Evolutionary conservation across 495 filamentous ascomycete genomes (phyloP), one percentile per base, ranked within the genome.

Genomic region (Barbatosphaeria neglecta): DNA sequence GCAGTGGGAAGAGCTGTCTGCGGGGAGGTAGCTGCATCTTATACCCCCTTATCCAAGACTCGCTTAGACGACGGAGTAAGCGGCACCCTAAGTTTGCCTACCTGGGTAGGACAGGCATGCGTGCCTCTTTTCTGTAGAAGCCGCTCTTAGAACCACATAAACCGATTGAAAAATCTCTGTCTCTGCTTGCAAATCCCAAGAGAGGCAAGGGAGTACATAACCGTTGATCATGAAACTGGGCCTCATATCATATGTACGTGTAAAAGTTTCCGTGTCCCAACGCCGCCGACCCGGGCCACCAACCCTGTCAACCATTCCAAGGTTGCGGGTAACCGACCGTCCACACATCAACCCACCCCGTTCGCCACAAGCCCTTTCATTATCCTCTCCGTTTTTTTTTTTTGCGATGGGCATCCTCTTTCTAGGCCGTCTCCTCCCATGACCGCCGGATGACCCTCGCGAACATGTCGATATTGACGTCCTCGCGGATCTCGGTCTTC

Each of bases 401-500:
- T 48, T 37, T 38, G 17, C 38, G 20, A 37, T 46, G 18, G 17
- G 44, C 35, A 16, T 13, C 22, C 43, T 18, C 11, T 19, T 20
- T 18, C 4, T 27, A 88, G 48, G 83, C 83, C 46, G 86, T 81
- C 63, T 94, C 88, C 73, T 98, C 92, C 70, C 90, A 97, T 17
- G 85, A 83, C 51, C 92, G 72, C 56, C 83, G 77, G 57, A 97
- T 80, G 49, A 96, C 81, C 45, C 83, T 71, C 28, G 76, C 65
- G 61, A 89, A 89, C 68, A 89, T 88, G 45, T 94, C 90, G 49
- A 99, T 88, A 71, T 86, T 85, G 41, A 99, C 93, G 51, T 88
- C 87, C 74, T 99, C 93, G 65, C 90, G 80, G 60, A 95, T 89
- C 55, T 96, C 86, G 37, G 87, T 87, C 57, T 90, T 90, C 75